Evolutionary conservation across 2,329 filamentous ascomycete species (phyloP).

Genomic region (Venturiaceae sp.): DNA sequence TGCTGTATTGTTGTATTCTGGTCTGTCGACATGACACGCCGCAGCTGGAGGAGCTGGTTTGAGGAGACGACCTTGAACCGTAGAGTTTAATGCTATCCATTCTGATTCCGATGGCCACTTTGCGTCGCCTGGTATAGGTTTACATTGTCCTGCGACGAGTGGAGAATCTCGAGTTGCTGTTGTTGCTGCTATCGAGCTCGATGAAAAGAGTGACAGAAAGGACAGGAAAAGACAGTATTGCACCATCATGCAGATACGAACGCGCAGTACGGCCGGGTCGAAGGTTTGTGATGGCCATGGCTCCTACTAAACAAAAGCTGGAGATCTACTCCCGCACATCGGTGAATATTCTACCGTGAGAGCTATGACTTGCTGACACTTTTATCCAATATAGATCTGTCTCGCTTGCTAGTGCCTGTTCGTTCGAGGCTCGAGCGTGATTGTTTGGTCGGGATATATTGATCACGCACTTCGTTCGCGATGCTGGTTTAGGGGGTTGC

Average conservation of each 20-base stretch:
- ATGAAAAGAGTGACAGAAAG: neutral
- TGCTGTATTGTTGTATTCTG: neutral
- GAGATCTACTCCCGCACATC: neutral
- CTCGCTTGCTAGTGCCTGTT: too few relatives aligned
- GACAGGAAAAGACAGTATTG: neutral
- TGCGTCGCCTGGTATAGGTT: neutral
- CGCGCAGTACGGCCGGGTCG: too few relatives aligned
- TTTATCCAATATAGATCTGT: neutral
- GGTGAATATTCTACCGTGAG: neutral
- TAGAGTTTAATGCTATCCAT: conserved; percentile 1
- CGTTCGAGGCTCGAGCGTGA: too few relatives aligned
- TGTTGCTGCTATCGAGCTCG: neutral
- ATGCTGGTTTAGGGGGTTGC: too few relatives aligned
- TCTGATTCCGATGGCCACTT: conserved; percentile 1
- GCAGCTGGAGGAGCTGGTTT: conserved; percentile 3
- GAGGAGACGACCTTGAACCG: neutral
- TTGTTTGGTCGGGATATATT: too few relatives aligned
- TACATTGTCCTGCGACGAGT: neutral
- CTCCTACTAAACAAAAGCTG: neutral
- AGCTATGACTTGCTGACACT: neutral
- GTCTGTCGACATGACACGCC: neutral
- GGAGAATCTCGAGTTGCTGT: neutral
- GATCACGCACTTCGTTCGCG: too few relatives aligned
- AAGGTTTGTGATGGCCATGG: neutral
- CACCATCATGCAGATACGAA: too few relatives aligned